These are phyloP conservation scores for Atalantia buxifolia DNA, from an alignment of 345 rosid genomes.

Conservation along the genomic window DNA sequence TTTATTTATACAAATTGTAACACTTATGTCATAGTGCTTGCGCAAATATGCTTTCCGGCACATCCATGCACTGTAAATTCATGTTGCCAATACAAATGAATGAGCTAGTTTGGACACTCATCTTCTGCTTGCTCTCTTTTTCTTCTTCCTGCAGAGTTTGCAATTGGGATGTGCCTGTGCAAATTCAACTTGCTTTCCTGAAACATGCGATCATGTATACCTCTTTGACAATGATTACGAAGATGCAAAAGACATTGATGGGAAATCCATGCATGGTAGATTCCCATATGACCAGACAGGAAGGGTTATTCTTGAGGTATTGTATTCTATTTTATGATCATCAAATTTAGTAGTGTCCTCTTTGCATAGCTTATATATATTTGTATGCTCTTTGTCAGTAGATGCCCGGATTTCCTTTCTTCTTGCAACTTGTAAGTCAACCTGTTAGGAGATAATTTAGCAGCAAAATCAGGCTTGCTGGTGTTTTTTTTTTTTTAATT, in stretches of 20 bases:
- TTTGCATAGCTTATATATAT: not conserved
- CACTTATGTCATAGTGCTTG: not conserved
- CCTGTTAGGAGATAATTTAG: not conserved
- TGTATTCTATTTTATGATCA: conserved; percentile 5
- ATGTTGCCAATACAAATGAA: not conserved
- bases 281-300: conserved; percentile 84
- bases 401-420: not conserved
- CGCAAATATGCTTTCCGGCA: not conserved
- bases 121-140: not conserved
- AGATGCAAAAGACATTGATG: conserved; percentile 84
- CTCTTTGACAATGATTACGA: conserved; percentile 87
- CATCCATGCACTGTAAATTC: not conserved
- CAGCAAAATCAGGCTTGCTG: not conserved
- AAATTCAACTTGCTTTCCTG: conserved; percentile 56
- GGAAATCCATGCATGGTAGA: conserved; percentile 69
- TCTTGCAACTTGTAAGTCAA: not conserved
- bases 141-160: conserved; percentile 47
- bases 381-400: not conserved
- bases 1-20: not conserved
- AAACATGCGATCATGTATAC: conserved; percentile 88
- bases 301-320: conserved; percentile 83
- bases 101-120: not conserved
- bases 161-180: conserved; percentile 74
- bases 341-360: not conserved
- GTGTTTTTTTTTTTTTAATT: not conserved